Evolutionary conservation across 225 moss, liverwort and hornwort species (phyloP), one percentile per base, ranked within the genome.

Genomic region (Sphagnum tenellum): DNA sequence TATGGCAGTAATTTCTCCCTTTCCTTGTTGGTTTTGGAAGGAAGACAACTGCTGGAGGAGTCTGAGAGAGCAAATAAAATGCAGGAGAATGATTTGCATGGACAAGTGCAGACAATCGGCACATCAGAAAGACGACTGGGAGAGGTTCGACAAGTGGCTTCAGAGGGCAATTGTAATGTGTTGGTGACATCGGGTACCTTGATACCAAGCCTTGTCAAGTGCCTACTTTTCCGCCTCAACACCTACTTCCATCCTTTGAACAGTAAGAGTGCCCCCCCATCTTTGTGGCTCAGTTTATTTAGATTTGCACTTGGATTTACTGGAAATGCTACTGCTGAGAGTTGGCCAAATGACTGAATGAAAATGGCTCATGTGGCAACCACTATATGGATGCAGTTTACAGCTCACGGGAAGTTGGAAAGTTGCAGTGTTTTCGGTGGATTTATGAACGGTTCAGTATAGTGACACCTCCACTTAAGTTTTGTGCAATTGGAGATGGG

Each of bases 151-250:
- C 29, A 29, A 29, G 29, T 29, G 2, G 54, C n/a, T 55, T 77
- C 4, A 61, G 66, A 61, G 49, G 69, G 64, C 70, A 73, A 70
- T 65, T 74, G 73, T 67, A 80, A 74, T 66, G 76, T 76, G 57
- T 60, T 86, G 8, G 83, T 86, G 71, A 80, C 86, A 4, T 86
- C 86, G 44, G 83, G 86, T 11, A 74, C 83, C 57, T 75, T 86
- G 11, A 86, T 86, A 69, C 86, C 83, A 50, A 83, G 67, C 58
- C 75, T 86, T 57, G 86, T 80, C 29, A 86, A 83, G 74, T 86
- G 86, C 55, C 61, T 83, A 64, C 86, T 86, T 61, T 86, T 86
- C 80, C 80, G 80, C 70, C 80, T 86, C 67, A n/a, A 67, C 60
- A 61, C 44, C 0, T 75, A 70, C 71, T 82, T 86, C 75, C 9